Evolutionary conservation across 73 alveolate species (phyloP).

Genomic region (Uronychia setigera): DNA sequence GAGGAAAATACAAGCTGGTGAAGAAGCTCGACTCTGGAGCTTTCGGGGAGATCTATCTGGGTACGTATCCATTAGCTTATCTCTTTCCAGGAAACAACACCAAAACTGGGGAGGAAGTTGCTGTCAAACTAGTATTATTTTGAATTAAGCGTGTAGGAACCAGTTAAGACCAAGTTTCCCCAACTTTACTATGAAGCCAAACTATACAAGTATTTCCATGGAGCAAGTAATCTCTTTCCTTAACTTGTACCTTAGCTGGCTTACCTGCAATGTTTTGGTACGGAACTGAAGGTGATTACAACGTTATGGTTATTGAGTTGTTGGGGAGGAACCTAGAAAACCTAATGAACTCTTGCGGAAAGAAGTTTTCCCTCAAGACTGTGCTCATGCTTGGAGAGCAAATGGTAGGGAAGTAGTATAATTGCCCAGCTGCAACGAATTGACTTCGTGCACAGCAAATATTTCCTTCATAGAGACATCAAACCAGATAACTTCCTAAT

Average conservation of each 20-base stretch:
- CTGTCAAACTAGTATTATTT: background rate
- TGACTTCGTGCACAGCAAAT: slow-evolving; percentile 68
- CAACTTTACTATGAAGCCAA: slow-evolving; percentile 53
- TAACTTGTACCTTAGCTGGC: slow-evolving; percentile 72
- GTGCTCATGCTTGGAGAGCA: slow-evolving; percentile 80
- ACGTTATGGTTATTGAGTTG: slow-evolving; percentile 94
- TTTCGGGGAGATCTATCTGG: slow-evolving; percentile 62
- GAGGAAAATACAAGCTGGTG: slow-evolving; percentile 6
- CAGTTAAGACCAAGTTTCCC: slow-evolving; percentile 41
- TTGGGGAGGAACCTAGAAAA: slow-evolving; percentile 96
- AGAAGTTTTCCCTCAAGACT: slow-evolving; percentile 83
- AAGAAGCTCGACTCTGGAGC: slow-evolving; percentile 48
- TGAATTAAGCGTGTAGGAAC: background rate
- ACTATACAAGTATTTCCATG: slow-evolving; percentile 43
- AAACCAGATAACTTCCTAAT: slow-evolving; percentile 79
- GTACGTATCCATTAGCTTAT: slow-evolving; percentile 7
- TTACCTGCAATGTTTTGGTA: slow-evolving; percentile 93
- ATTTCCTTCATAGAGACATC: slow-evolving; percentile 75
- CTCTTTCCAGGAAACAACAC: no score
- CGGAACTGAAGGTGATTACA: slow-evolving; percentile 96
- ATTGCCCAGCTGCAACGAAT: slow-evolving; percentile 62
- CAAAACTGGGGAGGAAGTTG: no score
- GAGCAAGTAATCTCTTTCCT: slow-evolving; percentile 24
- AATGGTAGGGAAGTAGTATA: slow-evolving; percentile 50
- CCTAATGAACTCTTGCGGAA: slow-evolving; percentile 83